Evolutionary conservation across 371 early-diverging fungal species (phyloP).

Genomic region (Umbelopsis sp.): DNA sequence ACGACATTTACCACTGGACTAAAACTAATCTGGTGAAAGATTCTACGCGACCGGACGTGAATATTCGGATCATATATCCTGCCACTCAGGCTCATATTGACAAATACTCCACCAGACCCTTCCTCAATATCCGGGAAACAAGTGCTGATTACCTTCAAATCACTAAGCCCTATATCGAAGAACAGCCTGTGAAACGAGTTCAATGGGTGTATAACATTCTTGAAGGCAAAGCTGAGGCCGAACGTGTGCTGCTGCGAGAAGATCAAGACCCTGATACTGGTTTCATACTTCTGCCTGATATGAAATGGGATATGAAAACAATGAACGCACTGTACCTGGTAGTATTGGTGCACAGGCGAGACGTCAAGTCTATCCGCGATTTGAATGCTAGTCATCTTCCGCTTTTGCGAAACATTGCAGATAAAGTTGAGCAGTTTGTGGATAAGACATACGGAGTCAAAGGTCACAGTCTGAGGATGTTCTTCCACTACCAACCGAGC

Average conservation of each 20-base stretch:
- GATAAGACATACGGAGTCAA: constrained; percentile 46
- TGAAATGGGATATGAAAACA: constrained; percentile 79
- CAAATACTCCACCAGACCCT: constrained; percentile 72
- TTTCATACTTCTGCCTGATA: constrained; percentile 81
- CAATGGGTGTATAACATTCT: constrained; percentile 86
- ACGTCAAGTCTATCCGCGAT: constrained; percentile 70
- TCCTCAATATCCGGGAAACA: constrained; percentile 61
- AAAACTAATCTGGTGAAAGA: constrained; percentile 35
- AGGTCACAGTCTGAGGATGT: constrained; percentile 66
- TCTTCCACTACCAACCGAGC: constrained; percentile 86
- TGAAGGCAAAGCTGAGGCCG: constrained; percentile 65
- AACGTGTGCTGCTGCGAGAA: constrained; percentile 63
- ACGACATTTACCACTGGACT: constrained; percentile 70
- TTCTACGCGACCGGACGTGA: constrained; percentile 45
- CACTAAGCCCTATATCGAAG: constrained; percentile 67
- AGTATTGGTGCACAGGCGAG: constrained; percentile 59
- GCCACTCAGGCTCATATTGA: constrained; percentile 72
- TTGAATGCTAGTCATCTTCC: constrained; percentile 59
- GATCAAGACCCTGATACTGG: constrained; percentile 56
- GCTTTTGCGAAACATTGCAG: constrained; percentile 64
- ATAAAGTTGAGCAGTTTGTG: constrained; percentile 49
- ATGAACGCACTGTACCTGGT: constrained; percentile 70
- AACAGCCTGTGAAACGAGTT: constrained; percentile 61
- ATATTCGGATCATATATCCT: constrained; percentile 63
- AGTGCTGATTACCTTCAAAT: constrained; percentile 50